Conservation (phyloP, 163 green algal genomes). For the Scenedesmus sp. region DNA sequence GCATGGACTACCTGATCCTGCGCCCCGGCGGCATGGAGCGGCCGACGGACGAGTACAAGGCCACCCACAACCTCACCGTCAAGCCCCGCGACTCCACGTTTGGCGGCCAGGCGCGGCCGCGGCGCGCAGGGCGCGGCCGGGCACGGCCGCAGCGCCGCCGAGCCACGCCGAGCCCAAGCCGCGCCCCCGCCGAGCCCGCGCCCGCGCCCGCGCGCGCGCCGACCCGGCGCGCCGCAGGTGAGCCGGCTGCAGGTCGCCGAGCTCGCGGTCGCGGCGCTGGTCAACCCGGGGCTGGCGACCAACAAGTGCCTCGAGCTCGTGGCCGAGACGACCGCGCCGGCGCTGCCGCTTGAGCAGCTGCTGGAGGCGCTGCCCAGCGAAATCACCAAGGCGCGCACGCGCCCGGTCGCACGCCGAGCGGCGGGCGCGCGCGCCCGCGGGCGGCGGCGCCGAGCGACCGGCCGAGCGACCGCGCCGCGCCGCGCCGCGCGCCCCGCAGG, state of each 20-base stretch:
- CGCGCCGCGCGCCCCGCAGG: conserved; percentile 31
- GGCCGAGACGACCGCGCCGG: conserved; percentile 75
- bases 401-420: not conserved
- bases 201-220: too few species aligned
- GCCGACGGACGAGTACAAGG: conserved; percentile 90
- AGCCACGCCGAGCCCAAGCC: not conserved
- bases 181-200: not conserved
- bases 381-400: conserved; percentile 51
- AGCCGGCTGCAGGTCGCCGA: conserved; percentile 84
- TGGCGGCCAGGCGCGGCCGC: conserved; percentile 81
- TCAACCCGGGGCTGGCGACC: conserved; percentile 65
- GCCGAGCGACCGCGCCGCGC: too few species aligned
- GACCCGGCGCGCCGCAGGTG: conserved; percentile 34
- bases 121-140: not conserved
- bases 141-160: not conserved
- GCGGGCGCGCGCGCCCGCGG: not conserved
- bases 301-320: conserved; percentile 96
- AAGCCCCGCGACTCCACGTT: conserved; percentile 80
- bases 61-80: conserved; percentile 89
- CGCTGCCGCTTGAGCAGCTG: conserved; percentile 61
- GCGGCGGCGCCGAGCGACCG: too few species aligned
- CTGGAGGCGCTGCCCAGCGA: conserved; percentile 50
- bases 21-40: conserved; percentile 92
- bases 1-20: conserved; percentile 91
- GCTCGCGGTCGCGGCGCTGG: conserved; percentile 74